A percentile compares a stretch with the other conserved stretches of the same genome.
Evolutionary conservation across 2,329 filamentous ascomycete species (phyloP).

Genomic region (Verticillium isaacii): DNA sequence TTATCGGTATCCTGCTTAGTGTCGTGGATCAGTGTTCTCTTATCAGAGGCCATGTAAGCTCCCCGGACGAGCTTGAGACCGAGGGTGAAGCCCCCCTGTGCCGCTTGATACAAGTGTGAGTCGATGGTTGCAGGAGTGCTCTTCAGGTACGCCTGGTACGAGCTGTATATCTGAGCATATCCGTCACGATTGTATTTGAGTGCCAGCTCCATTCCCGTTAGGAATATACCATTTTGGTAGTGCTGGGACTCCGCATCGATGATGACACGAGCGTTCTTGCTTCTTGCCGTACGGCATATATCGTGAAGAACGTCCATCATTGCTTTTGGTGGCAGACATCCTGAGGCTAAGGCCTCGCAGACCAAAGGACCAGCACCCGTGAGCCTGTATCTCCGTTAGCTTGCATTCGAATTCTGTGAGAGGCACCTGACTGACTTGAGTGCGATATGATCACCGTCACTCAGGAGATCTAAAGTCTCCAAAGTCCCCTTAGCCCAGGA

Average conservation of each 20-base stretch:
- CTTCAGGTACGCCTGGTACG: slow-evolving; percentile 55
- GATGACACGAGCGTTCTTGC: slow-evolving; percentile 35
- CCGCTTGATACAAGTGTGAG: slow-evolving; percentile 39
- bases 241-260: slow-evolving; percentile 42
- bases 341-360: slow-evolving; percentile 28
- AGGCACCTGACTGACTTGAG: slow-evolving; percentile 25
- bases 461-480: slow-evolving; percentile 24
- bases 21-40: slow-evolving; percentile 42
- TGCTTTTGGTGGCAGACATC: slow-evolving; percentile 29
- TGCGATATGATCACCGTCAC: slow-evolving; percentile 28
- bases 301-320: slow-evolving; percentile 36
- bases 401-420: fast-evolving
- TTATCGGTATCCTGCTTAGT: slow-evolving; percentile 48
- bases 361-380: slow-evolving; percentile 38
- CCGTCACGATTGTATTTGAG: slow-evolving; percentile 32
- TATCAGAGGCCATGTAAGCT: slow-evolving; percentile 48
- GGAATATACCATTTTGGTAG: slow-evolving; percentile 33
- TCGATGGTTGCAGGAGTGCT: slow-evolving; percentile 35
- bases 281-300: slow-evolving; percentile 29
- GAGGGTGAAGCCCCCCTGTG: slow-evolving; percentile 41
- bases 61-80: slow-evolving; percentile 54
- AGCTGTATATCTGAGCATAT: slow-evolving; percentile 35
- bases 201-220: slow-evolving; percentile 27
- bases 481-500: slow-evolving; percentile 26
- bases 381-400: slow-evolving; percentile 18